Conservation (phyloP, 768 basidiomycete genomes). For the Serpula lacrymans region DNA sequence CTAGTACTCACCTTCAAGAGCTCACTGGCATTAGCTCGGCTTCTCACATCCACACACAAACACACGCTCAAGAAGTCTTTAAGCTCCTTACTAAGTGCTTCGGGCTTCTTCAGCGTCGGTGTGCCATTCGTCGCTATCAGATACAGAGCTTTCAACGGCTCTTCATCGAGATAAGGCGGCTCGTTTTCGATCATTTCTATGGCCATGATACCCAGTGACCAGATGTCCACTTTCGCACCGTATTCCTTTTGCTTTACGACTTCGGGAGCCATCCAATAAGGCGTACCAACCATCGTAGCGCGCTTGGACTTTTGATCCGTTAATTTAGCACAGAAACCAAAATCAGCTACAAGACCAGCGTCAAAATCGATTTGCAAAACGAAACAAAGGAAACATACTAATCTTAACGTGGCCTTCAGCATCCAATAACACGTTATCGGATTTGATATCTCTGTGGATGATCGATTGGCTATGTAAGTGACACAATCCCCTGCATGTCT, state of each 20-base stretch:
- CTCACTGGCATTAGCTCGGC: slow-evolving; percentile 87
- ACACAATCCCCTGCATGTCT: slow-evolving; percentile 94
- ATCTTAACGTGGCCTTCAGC: slow-evolving; percentile 94
- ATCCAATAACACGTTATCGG: slow-evolving; percentile 92
- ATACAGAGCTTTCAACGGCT: slow-evolving; percentile 91
- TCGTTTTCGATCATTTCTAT: slow-evolving; percentile 99
- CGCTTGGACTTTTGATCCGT: slow-evolving; percentile 96
- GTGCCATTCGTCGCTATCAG: slow-evolving; percentile 98
- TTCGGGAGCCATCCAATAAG: slow-evolving; percentile 99
- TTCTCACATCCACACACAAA: slow-evolving; percentile 93
- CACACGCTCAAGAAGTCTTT: slow-evolving; percentile 98
- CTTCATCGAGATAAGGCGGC: slow-evolving; percentile 93
- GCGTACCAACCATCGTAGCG: slow-evolving; percentile 97
- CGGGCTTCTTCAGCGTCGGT: slow-evolving; percentile 95
- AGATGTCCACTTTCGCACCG: slow-evolving; percentile 94
- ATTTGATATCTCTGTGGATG: slow-evolving; percentile 97
- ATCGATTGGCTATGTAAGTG: slow-evolving; percentile 93
- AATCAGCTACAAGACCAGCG: slow-evolving; percentile 67
- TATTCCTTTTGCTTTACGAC: slow-evolving; percentile 98
- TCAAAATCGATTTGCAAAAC: slow-evolving; percentile 7
- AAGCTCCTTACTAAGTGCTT: slow-evolving; percentile 84
- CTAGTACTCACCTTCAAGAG: slow-evolving; percentile 64
- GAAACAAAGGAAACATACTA: slow-evolving; percentile 55
- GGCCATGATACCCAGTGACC: slow-evolving; percentile 97
- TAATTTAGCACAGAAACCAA: slow-evolving; percentile 94